Conservation (phyloP, 768 basidiomycete genomes). For the Kwoniella shandongensis region DNA sequence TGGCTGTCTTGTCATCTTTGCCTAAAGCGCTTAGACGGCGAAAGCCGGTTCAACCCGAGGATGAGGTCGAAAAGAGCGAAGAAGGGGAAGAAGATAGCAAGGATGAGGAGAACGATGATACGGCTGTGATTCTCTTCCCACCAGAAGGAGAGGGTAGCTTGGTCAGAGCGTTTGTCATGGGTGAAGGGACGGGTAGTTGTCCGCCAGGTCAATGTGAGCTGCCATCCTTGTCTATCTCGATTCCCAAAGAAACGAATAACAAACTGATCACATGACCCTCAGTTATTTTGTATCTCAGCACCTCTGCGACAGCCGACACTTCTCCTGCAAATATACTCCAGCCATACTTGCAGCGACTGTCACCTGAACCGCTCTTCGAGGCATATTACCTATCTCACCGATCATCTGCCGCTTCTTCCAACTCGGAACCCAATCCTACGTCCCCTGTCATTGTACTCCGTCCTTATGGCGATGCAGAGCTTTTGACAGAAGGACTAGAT, state of each 20-base stretch:
- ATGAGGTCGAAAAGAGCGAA: background rate
- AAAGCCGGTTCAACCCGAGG: background rate
- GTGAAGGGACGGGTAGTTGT: constrained; percentile 52
- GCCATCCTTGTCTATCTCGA: background rate
- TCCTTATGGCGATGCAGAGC: constrained; percentile 27
- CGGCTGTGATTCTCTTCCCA: constrained; percentile 48
- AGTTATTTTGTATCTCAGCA: constrained; percentile 22
- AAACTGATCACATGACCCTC: constrained; percentile 3
- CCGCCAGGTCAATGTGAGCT: constrained; percentile 53
- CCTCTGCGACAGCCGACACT: background rate
- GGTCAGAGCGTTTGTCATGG: constrained; percentile 49
- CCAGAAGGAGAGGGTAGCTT: constrained; percentile 31
- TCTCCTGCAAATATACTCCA: constrained; percentile 29
- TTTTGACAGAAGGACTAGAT: constrained; percentile 49
- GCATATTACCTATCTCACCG: constrained; percentile 24
- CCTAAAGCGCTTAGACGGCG: constrained; percentile 21
- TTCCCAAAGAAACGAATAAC: no score
- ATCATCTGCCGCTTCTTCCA: constrained; percentile 12
- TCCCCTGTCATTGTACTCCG: constrained; percentile 11
- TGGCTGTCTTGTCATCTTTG: constrained; percentile 37
- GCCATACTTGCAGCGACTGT: constrained; percentile 21
- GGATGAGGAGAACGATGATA: constrained; percentile 38
- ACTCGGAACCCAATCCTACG: background rate
- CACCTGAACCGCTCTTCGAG: constrained; percentile 18
- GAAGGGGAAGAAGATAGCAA: constrained; percentile 12